Evolutionary conservation across 2,329 filamentous ascomycete species (phyloP).

Genomic region (Sporothrix inflata): DNA sequence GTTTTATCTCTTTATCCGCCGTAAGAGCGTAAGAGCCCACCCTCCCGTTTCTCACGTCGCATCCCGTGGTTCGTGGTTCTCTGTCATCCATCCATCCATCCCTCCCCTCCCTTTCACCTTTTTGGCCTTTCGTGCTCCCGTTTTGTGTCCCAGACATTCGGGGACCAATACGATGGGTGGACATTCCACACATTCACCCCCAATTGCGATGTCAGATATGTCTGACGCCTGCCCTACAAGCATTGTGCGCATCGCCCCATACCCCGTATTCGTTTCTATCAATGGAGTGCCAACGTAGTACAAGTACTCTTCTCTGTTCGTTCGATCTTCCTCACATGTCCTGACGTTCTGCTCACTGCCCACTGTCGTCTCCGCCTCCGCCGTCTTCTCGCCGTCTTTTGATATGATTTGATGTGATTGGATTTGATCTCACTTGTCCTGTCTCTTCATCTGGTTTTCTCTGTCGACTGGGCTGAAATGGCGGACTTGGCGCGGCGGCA

Average conservation of each 20-base stretch:
- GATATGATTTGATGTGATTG: background rate
- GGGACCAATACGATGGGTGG: conserved; percentile 6
- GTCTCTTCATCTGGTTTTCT: background rate
- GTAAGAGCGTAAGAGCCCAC: background rate
- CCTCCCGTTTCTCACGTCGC: conserved; percentile 5
- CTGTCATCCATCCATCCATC: background rate
- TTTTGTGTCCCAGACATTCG: background rate
- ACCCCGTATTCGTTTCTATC: background rate
- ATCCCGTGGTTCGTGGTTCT: no score
- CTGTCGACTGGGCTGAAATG: background rate
- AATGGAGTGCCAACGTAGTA: background rate
- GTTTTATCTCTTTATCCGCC: conserved; percentile 19
- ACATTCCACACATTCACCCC: background rate
- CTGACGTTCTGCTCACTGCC: background rate
- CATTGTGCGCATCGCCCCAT: background rate
- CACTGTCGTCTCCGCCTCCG: background rate
- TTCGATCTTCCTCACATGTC: background rate
- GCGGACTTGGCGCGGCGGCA: background rate
- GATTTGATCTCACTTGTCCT: background rate
- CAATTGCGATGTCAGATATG: background rate
- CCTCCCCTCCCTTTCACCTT: background rate
- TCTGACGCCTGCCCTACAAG: background rate
- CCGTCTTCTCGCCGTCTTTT: background rate
- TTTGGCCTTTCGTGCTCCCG: background rate
- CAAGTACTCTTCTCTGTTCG: background rate